Evolutionary conservation across 345 rosid genomes (phyloP), one percentile per base, ranked within the genome.

Genomic region (Ailanthus altissimus): DNA sequence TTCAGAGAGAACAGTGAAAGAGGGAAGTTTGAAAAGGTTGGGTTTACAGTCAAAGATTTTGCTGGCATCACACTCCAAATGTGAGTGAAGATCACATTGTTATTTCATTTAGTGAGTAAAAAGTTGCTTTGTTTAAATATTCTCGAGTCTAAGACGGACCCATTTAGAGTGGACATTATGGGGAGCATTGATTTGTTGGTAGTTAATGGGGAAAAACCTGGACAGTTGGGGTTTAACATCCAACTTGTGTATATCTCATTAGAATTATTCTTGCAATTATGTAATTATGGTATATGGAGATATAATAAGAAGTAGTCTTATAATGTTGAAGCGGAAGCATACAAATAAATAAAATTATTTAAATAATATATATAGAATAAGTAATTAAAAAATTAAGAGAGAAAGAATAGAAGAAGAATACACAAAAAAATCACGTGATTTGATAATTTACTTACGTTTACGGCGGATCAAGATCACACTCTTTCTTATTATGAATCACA

Each of bases 41-140:
- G 88, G 23, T 85, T 80, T 60, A 82, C 88, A 0, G 87, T 87
- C 18, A 87, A 80, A 69, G 86, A 83, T 67, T 85, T 85, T 47
- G 88, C 88, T 51, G 86, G 83, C 38, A 81, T 69, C 47, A 13
- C 16, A 32, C 28, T 60, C 61, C 66, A 46, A 72, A 51, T 46
- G 28, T 40, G 65, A 51, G 58, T 10, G 59, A 32, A 45, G n/a
- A 45, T n/a, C 23, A 8, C 18, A 8, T 4, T 59, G 67, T 23
- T 61, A 16, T 72, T 60, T 63, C 47, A 49, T 74, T 60, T 50
- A 11, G 43, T 16, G 60, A 75, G 38, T n/a, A 49, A 18, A n/a
- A 38, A 49, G 42, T 43, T 32, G 38, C 40, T 60, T 5, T 75
- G 70, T 54, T 42, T 47, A 23, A 28, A 46, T 28, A 32, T 54